These are phyloP conservation scores for Dothiorella sarmentorum DNA, from an alignment of 2,329 filamentous ascomycete species.

Conservation along the genomic window DNA sequence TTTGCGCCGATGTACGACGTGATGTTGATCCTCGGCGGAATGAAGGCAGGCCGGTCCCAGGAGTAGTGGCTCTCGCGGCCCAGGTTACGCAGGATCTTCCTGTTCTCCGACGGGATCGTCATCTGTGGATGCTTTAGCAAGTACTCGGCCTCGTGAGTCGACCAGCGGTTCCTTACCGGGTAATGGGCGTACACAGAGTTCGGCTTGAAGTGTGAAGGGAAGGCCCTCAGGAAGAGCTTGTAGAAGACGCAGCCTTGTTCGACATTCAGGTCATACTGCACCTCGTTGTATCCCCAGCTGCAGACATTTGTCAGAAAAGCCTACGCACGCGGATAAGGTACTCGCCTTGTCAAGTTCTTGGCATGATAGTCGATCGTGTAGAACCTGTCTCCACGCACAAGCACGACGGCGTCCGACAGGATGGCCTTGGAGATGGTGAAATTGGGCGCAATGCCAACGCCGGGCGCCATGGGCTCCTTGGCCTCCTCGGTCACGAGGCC, in stretches of 20 bases:
- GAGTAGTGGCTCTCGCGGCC: slow-evolving; percentile 63
- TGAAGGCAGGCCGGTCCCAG: slow-evolving; percentile 57
- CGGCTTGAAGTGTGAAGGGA: slow-evolving; percentile 71
- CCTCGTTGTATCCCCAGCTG: slow-evolving; percentile 72
- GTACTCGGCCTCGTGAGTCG: neutral
- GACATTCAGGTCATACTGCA: slow-evolving; percentile 65
- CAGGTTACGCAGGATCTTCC: slow-evolving; percentile 63
- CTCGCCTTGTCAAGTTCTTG: slow-evolving; percentile 61
- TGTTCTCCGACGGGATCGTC: slow-evolving; percentile 65
- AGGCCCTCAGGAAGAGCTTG: slow-evolving; percentile 71
- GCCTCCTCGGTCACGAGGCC: slow-evolving; percentile 73
- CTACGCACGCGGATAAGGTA: neutral
- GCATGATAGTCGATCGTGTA: slow-evolving; percentile 69
- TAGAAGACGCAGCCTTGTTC: slow-evolving; percentile 80
- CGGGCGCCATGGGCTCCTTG: slow-evolving; percentile 63
- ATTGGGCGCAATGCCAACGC: slow-evolving; percentile 69
- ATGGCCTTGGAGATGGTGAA: slow-evolving; percentile 74
- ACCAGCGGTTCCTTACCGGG: slow-evolving; percentile 37
- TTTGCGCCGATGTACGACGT: slow-evolving; percentile 57
- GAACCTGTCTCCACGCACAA: slow-evolving; percentile 72
- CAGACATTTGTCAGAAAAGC: neutral
- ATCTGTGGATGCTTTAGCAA: slow-evolving; percentile 31
- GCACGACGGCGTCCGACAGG: slow-evolving; percentile 69
- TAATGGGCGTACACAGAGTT: slow-evolving; percentile 78
- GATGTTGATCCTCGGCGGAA: slow-evolving; percentile 51